A percentile compares a stretch with the other conserved stretches of the same genome.
Evolutionary conservation across 768 basidiomycete species (phyloP).

Genomic region (Tricholoma sp.): DNA sequence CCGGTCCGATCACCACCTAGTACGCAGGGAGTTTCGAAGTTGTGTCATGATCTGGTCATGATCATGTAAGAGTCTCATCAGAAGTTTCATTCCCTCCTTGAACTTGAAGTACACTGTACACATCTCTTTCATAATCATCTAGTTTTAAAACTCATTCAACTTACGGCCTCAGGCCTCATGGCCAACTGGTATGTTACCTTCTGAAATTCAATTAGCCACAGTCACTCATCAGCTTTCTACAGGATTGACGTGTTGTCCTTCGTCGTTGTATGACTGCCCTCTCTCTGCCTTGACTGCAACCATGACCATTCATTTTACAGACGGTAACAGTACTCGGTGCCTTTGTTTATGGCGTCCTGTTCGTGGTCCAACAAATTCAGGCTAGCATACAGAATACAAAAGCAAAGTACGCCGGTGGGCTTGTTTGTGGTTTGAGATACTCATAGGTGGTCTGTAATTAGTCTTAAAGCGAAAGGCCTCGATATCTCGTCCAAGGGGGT

Average conservation of each 20-base stretch:
- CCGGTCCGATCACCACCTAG: too few relatives aligned
- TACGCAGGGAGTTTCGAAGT: too few relatives aligned
- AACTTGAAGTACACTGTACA: too few relatives aligned
- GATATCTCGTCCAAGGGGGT: slow-evolving; percentile 56
- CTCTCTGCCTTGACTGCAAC: background rate
- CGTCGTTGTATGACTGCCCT: background rate
- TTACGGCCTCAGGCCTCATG: background rate
- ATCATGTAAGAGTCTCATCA: too few relatives aligned
- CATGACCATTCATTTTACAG: slow-evolving; percentile 23
- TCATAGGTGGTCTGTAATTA: slow-evolving; percentile 17
- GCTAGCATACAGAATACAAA: slow-evolving; percentile 44
- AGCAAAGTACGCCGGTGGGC: slow-evolving; percentile 38
- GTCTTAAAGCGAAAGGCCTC: slow-evolving; percentile 53
- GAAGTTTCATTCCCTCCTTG: too few relatives aligned
- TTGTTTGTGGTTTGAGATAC: background rate
- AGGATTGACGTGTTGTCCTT: slow-evolving; percentile 2
- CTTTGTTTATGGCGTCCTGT: slow-evolving; percentile 37
- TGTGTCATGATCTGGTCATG: too few relatives aligned
- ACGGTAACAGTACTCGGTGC: slow-evolving; percentile 44
- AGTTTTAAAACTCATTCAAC: background rate
- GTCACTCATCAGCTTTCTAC: background rate
- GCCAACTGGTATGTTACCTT: background rate
- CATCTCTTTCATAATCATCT: background rate
- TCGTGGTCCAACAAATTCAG: slow-evolving; percentile 32
- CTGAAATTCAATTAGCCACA: background rate